Base-by-base conservation (phyloP, 1,284 basidiomycete genomes). In the Earliella scabrosa region DNA sequence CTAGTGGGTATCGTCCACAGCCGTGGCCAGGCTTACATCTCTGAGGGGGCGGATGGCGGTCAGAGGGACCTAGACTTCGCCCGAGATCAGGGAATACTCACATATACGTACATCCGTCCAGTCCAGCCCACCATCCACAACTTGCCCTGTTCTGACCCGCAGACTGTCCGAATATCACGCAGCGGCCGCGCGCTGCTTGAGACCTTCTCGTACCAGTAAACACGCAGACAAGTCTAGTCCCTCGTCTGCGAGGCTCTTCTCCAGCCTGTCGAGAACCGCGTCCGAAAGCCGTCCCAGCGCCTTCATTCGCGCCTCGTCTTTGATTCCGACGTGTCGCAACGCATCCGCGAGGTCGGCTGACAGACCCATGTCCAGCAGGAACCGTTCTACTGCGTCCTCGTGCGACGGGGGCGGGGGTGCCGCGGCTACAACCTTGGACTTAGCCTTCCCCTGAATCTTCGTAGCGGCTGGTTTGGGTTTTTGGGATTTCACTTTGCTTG, bases 321-420 rank as follows among this genome's bases (percentile, higher is more conserved):
- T 55, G 35, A 59, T 55, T 10, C 57, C 57, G 14, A 50, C 52
- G 1, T 20, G 29, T 8, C 46, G 50, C 27, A 59, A n/a, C 11
- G 27, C 21, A 23, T 34, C 41, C 24, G 52, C 53, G 21, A 55
- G 34, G 3, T 48, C 40, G 21, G 20, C 18, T 21, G 40, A 35
- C 16, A 59, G 31, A 5, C 52, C 52, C 9, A 55, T 23, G 11
- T 34, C 35, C 16, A 32, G 9, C 20, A 59, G 49, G 40, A 59
- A 59, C 1, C 27, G 27, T 23, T 45, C 50, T 7, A 59, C 57
- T 7, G 21, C 35, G 24, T 49, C 56, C 8, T 23, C n/a, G 35
- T n/a, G n/a, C n/a, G n/a, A n/a, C n/a, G n/a, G n/a, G n/a, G n/a
- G n/a, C n/a, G 6, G 16, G 10, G 36, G 16, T 4, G 36, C 6